These are phyloP conservation scores for Trichoderma atrobrunneum DNA, from an alignment of 2,329 filamentous ascomycete genomes.

Conservation along the genomic window DNA sequence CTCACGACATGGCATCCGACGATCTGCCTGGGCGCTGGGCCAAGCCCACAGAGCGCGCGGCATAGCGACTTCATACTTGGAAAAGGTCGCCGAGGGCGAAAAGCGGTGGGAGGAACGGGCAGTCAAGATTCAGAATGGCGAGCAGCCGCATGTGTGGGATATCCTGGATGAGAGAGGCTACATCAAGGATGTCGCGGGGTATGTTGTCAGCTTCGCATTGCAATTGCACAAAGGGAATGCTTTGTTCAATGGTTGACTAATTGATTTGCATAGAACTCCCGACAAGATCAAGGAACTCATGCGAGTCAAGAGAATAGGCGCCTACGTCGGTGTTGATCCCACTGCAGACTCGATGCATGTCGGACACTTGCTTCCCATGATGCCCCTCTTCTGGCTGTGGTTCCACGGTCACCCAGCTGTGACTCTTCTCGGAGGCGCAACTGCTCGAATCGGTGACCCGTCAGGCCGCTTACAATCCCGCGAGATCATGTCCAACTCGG, in stretches of 20 bases:
- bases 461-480: conserved; percentile 65
- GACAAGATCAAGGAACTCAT: conserved; percentile 61
- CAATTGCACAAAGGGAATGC: not conserved
- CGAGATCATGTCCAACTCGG: conserved; percentile 48
- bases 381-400: conserved; percentile 84
- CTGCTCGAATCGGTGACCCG: conserved; percentile 75
- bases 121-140: conserved; percentile 47
- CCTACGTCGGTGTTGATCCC: conserved; percentile 79
- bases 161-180: conserved; percentile 69
- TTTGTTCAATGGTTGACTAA: not conserved
- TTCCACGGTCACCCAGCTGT: conserved; percentile 68
- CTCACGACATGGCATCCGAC: conserved; percentile 27
- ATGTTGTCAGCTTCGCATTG: conserved; percentile 23
- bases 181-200: conserved; percentile 74
- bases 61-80: conserved; percentile 42
- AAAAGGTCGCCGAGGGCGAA: conserved; percentile 43
- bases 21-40: conserved; percentile 22
- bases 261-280: conserved; percentile 37
- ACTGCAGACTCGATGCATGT: conserved; percentile 77
- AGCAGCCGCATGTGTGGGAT: conserved; percentile 55
- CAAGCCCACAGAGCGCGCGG: conserved; percentile 33
- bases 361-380: conserved; percentile 76
- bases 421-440: conserved; percentile 70
- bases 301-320: conserved; percentile 63
- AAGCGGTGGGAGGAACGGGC: conserved; percentile 49